Percentiles rank a stretch among this genome's conserved stretches.
These are phyloP conservation scores for Mycosarcoma mackinlayi DNA, from an alignment of 1,284 basidiomycete species.

Conservation along the genomic window DNA sequence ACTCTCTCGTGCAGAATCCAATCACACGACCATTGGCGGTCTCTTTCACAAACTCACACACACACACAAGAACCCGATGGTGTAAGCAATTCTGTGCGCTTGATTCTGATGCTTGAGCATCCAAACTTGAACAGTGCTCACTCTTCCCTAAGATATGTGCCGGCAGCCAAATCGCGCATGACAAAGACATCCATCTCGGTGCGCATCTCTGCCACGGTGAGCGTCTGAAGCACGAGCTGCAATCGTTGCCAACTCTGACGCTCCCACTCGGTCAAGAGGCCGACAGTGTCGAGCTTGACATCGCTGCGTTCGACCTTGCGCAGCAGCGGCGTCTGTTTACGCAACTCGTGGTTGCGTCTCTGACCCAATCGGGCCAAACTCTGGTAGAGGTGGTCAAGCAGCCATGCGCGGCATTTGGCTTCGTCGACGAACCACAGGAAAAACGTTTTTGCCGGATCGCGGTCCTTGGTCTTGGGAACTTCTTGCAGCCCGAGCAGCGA, in stretches of 20 bases:
- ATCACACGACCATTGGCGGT: neutral
- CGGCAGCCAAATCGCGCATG: slow-evolving; percentile 44
- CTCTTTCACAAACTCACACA: too few relatives aligned
- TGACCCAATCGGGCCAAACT: slow-evolving; percentile 52
- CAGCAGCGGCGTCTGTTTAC: slow-evolving; percentile 45
- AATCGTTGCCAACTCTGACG: slow-evolving; percentile 46
- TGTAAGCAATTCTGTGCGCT: too few relatives aligned
- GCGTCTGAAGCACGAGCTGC: slow-evolving; percentile 33
- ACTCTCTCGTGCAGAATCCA: too few relatives aligned
- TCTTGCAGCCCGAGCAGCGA: slow-evolving; percentile 64
- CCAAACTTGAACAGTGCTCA: too few relatives aligned
- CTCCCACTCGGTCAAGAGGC: slow-evolving; percentile 57
- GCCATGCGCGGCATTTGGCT: slow-evolving; percentile 59
- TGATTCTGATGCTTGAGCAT: too few relatives aligned
- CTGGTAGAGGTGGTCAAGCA: slow-evolving; percentile 64
- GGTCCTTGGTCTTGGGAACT: slow-evolving; percentile 65
- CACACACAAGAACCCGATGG: neutral
- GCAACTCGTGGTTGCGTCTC: slow-evolving; percentile 58
- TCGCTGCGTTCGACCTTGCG: slow-evolving; percentile 62
- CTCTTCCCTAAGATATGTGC: slow-evolving; percentile 23
- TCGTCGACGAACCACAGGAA: slow-evolving; percentile 67
- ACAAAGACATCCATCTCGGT: slow-evolving; percentile 56
- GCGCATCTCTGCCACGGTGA: slow-evolving; percentile 56
- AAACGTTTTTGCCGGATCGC: slow-evolving; percentile 63
- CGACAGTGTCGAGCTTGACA: slow-evolving; percentile 56